phyloP scores from a whole-genome alignment of 2,329 filamentous ascomycete species.

The Dactylellina cionopaga region DNA sequence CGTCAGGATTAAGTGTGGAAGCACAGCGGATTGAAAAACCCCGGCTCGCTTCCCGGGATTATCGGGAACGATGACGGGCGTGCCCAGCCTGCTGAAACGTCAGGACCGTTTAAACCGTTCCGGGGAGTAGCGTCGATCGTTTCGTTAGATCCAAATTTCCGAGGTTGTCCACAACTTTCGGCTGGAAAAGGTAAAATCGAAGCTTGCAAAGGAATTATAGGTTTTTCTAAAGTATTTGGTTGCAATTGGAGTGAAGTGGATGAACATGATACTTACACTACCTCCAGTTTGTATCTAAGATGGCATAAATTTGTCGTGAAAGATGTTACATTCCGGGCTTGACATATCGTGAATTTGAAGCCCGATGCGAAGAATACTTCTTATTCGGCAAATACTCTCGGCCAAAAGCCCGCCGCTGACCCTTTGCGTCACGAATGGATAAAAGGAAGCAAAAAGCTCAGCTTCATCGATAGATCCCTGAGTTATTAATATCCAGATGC shows the following conservation, averaged over 20 bases:
- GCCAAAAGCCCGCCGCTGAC: background rate
- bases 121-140: constrained; percentile 28
- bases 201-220: background rate
- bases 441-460: constrained; percentile 22
- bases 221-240: too few relatives aligned
- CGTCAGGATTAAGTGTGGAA: constrained; percentile 35
- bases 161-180: too few relatives aligned
- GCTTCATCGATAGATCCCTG: constrained; percentile 17
- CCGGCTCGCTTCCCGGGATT: constrained; percentile 23
- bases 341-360: too few relatives aligned
- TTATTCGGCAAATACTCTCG: constrained; percentile 35
- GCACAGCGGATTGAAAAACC: background rate
- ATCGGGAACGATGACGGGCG: constrained; percentile 38
- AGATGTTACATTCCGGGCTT: too few relatives aligned
- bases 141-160: constrained; percentile 13
- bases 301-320: too few relatives aligned
- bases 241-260: too few relatives aligned
- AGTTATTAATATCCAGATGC: constrained; percentile 15
- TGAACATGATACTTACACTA: too few relatives aligned
- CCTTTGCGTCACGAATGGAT: constrained; percentile 24
- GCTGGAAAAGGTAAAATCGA: too few relatives aligned
- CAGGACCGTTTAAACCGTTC: constrained; percentile 27
- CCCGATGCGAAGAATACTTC: background rate
- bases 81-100: constrained; percentile 40
- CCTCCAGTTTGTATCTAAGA: too few relatives aligned